These are phyloP conservation scores for Melastoma malabathricum DNA, from an alignment of 345 rosid species.

Conservation along the genomic window DNA sequence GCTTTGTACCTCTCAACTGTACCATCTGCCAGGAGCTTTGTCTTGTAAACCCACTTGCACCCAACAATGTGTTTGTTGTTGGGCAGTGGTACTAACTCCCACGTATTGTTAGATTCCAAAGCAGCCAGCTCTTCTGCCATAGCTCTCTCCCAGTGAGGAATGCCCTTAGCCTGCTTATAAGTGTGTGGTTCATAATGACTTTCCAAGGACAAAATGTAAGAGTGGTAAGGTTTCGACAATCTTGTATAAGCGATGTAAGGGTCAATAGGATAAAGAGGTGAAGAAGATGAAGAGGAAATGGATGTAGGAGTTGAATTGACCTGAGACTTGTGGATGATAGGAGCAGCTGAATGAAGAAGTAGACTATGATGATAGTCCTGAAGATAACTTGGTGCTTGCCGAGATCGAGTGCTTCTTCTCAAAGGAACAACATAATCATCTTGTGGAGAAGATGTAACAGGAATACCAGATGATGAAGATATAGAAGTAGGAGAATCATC, in stretches of 20 bases:
- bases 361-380: no score
- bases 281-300: no score
- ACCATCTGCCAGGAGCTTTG: neutral
- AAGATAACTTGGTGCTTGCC: no score
- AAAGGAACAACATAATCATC: no score
- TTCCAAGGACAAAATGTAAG: neutral
- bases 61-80: neutral
- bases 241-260: neutral
- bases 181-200: neutral
- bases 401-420: no score
- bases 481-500: no score
- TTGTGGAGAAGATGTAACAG: no score
- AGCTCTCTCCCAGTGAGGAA: neutral
- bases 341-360: no score
- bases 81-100: neutral
- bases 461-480: no score
- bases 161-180: neutral
- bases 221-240: neutral
- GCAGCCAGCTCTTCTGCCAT: neutral
- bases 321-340: no score
- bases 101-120: neutral
- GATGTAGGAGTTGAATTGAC: no score
- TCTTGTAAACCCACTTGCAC: constrained; percentile 3
- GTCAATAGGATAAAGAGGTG: no score
- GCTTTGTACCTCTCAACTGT: neutral